These are phyloP conservation scores for Fusarium torreyae DNA, from an alignment of 2,329 filamentous ascomycete genomes.

Conservation along the genomic window DNA sequence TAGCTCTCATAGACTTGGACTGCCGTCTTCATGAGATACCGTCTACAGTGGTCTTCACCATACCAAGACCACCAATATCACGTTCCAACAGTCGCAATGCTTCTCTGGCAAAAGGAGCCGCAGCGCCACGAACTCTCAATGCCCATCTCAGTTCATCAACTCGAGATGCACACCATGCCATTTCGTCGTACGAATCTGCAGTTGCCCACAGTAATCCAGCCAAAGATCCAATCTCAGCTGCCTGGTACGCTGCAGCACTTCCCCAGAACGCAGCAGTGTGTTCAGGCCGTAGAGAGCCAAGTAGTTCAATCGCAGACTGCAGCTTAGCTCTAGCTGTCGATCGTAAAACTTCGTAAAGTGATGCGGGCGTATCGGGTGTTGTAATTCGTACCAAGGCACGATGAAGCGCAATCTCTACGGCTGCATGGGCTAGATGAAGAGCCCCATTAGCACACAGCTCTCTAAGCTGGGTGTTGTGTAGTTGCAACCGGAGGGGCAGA, in stretches of 20 bases:
- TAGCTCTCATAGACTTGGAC: neutral
- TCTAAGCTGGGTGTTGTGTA: constrained; percentile 59
- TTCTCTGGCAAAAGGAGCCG: constrained; percentile 57
- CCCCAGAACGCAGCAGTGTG: constrained; percentile 64
- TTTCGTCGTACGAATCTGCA: constrained; percentile 56
- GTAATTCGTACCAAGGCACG: constrained; percentile 64
- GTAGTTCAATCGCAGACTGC: constrained; percentile 58
- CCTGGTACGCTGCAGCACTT: constrained; percentile 61
- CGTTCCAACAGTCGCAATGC: constrained; percentile 58
- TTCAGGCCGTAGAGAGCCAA: constrained; percentile 60
- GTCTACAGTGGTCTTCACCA: constrained; percentile 45
- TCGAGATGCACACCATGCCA: constrained; percentile 57
- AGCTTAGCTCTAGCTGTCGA: constrained; percentile 59
- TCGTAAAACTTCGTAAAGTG: constrained; percentile 54
- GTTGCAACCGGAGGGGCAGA: constrained; percentile 62
- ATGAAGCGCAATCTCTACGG: constrained; percentile 66
- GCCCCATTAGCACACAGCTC: constrained; percentile 61
- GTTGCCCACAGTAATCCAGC: constrained; percentile 60
- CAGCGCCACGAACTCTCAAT: constrained; percentile 58
- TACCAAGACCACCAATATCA: constrained; percentile 50
- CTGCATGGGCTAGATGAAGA: constrained; percentile 66
- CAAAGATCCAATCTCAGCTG: constrained; percentile 60
- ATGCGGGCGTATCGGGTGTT: constrained; percentile 50
- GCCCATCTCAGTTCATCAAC: constrained; percentile 61
- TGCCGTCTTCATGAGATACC: constrained; percentile 15